Base-by-base conservation (phyloP, 2,329 filamentous ascomycete genomes). In the Alternaria gansuensis region DNA sequence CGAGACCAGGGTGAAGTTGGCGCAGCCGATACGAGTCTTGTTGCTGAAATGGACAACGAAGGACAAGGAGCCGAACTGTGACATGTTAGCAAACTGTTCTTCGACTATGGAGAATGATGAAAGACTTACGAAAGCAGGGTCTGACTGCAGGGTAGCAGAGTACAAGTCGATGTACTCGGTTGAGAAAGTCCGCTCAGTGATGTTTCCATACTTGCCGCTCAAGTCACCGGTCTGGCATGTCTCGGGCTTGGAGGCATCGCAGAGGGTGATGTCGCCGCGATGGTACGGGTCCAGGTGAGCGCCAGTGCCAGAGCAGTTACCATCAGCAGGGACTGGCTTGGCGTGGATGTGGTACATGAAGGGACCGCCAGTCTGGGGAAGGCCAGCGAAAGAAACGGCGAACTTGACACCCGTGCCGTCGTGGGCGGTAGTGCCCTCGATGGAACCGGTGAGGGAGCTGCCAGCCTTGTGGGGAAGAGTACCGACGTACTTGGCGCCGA, bases 1-100 rank as follows among this genome's bases (percentile, higher is more conserved):
- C 84, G 90, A 7, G 92, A 69, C 24, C 37, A 59, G 57, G 39
- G 65, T 74, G 71, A 87, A 86, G 74, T 86, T 86, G 57, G 82
- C 85, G 76, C 85, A 88, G 29, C 82, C 81, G 66, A 87, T 78
- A 62, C 83, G 81, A 7, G 81, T 83, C 63, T 80, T 81, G 74
- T 87, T 83, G 50, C 79, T 73, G 45, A 75, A 77, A 66, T 87
- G 84, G 39, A 88, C 72, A 40, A 87, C 85, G 54, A 87, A 71
- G 45, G 82, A 84, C 41, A 81, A 78, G 67, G 84, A 81, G 48
- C 84, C 84, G 57, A 87, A 80, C 55, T 58, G 49, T 10, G 13
- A n/a, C 13, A 11, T 51, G 23, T 36, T 36, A 48, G 17, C 33
- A 8, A 11, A 24, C 13, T 26, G 21, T 14, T 36, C 7, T 26